Conservation (phyloP, 768 basidiomycete genomes). For the Suillus discolor region DNA sequence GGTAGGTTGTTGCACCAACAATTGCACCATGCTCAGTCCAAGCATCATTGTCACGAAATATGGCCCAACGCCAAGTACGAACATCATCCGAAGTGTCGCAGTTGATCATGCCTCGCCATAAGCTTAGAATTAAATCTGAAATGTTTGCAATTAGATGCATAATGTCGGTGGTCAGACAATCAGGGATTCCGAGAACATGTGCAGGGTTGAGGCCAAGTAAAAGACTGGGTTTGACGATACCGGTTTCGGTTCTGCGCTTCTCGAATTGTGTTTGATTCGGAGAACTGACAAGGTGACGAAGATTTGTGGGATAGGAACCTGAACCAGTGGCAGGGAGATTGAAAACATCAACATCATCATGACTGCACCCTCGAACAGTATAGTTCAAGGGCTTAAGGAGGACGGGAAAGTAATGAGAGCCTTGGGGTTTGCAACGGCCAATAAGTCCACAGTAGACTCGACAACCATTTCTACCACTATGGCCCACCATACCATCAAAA, state of each 20-base stretch:
- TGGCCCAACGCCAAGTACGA: constrained; percentile 35
- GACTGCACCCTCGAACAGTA: constrained; percentile 26
- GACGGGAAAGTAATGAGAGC: constrained; percentile 36
- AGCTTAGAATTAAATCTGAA: constrained; percentile 21
- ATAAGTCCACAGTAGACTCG: constrained; percentile 30
- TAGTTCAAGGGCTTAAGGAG: constrained; percentile 30
- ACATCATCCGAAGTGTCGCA: constrained; percentile 20
- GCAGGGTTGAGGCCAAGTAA: constrained; percentile 34
- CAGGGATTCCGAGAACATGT: constrained; percentile 32
- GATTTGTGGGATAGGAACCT: constrained; percentile 6
- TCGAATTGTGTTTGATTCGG: constrained; percentile 28
- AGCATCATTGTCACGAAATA: constrained; percentile 19
- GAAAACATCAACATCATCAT: constrained; percentile 32
- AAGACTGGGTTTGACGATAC: constrained; percentile 38
- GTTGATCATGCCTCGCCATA: constrained; percentile 28
- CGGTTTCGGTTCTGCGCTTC: constrained; percentile 31
- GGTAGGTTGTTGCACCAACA: constrained; percentile 12
- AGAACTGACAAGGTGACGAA: not conserved
- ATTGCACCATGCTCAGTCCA: constrained; percentile 24
- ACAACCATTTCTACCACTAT: constrained; percentile 38
- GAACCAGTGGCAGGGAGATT: constrained; percentile 13
- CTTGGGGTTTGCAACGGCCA: constrained; percentile 31
- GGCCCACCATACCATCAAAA: constrained; percentile 38
- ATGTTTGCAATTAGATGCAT: constrained; percentile 44
- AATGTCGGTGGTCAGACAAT: constrained; percentile 38